Evolutionary conservation across 2,329 filamentous ascomycete species (phyloP), one percentile per base, ranked within the genome.

Genomic region (Chrysosporium keratinophilum): DNA sequence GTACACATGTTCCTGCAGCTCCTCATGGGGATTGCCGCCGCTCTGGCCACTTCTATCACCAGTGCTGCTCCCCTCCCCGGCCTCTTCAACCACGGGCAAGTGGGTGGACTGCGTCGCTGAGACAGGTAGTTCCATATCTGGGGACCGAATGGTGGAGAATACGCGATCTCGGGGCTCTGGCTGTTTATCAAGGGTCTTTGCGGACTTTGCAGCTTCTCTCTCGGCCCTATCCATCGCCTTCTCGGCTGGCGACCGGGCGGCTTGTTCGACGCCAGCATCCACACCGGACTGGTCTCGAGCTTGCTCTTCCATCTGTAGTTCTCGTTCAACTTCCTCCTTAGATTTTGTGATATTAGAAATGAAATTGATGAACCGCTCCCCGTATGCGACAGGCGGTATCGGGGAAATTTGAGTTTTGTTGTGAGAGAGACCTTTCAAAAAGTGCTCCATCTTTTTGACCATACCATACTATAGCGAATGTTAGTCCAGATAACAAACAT

Each of bases 361-460:
- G 68, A 98, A 98, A 60, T 87, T 85, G 67, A 94, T 79, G 68
- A 98, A 98, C 4, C 93, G 84, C 55, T 97, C 88, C 28, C 93
- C 93, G 64, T 98, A 98, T 54, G 88, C 80, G 57, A 89, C 82
- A 0, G 93, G 91, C 0, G 90, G 87, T 20, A 97, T 84, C 1
- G 93, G 89, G 0, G 91, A 97, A 57, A 98, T 97, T 66, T 96
- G 84, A 34, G 80, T 82, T 62, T 88, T 84, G 63, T 93, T 87
- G 63, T 83, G 80, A 1, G 85, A 88, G 56, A 97, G 75, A 37
- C 93, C 91, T 74, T 98, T 98, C 85, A 90, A 93, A 71, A 97
- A 93, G 71, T 97, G 85, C 70, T 98, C 93, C 57, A 91, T 80
- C 67, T 93, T 91, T 74, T 98, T 98, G 70, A 95, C 80, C 59